A percentile compares a stretch with the other conserved stretches of the same genome.
These are phyloP conservation scores for Xylaria cubensis DNA, from an alignment of 495 filamentous ascomycete genomes.

Conservation along the genomic window DNA sequence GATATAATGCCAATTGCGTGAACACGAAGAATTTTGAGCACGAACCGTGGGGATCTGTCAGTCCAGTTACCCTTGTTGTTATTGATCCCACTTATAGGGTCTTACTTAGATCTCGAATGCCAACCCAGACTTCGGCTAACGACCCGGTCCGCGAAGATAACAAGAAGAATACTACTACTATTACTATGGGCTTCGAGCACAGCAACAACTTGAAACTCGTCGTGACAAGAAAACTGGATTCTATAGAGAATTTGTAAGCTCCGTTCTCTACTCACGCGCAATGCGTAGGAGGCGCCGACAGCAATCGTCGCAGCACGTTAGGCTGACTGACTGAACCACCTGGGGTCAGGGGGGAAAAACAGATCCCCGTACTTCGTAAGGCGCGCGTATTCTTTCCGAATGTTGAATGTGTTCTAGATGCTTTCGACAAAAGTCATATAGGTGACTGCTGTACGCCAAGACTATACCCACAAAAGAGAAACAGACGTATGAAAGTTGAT, in stretches of 20 bases:
- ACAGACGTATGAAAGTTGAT: neutral
- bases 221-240: conserved; percentile 2
- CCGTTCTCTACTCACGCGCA: neutral
- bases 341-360: neutral
- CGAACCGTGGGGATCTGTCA: conserved; percentile 16
- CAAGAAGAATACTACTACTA: conserved; percentile 1
- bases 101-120: conserved; percentile 20
- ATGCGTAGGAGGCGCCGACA: neutral
- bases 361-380: neutral
- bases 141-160: conserved; percentile 10
- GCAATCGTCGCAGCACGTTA: neutral
- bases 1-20: neutral
- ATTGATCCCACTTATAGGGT: conserved; percentile 15
- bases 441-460: neutral
- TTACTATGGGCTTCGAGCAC: neutral
- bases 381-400: neutral
- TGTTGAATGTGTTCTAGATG: neutral
- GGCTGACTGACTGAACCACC: neutral
- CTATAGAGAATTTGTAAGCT: conserved; percentile 15
- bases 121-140: conserved; percentile 8
- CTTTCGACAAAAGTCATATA: neutral
- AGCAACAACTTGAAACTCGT: conserved; percentile 19
- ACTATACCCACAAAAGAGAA: neutral
- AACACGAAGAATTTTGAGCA: neutral
- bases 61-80: neutral